Evolutionary conservation across 495 filamentous ascomycete genomes (phyloP), one percentile per base, ranked within the genome.

Genomic region (Penicillium bialowiezense): DNA sequence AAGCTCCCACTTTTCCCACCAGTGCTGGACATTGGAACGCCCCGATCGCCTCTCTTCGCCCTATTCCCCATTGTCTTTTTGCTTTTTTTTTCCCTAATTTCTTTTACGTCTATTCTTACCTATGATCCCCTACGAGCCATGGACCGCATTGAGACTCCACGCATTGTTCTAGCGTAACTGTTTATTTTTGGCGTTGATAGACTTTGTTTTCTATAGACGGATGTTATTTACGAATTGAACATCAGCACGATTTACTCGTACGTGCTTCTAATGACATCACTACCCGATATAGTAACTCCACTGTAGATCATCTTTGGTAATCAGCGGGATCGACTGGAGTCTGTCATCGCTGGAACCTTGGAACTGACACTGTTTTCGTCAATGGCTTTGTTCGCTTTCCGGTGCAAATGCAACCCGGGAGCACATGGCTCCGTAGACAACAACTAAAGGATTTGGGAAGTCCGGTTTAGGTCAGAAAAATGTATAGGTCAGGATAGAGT

Each of bases 161-260:
- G 20, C 29, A 45, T 35, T 1, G 3, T 8, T 26, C 8, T 26
- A 23, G 31, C 31, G 20, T 19, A 14, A 1, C 10, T 33, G 29
- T 18, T n/a, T 10, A 10, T 32, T 46, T 14, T 35, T 24, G 59
- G 62, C 50, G 60, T 65, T 64, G 44, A 58, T 64, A 56, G 58
- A 64, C 50, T 60, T 63, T 48, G 28, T 37, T 51, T 55, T 63
- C 58, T 43, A 45, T 29, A 13, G 41, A 44, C 32, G 31, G 39
- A 31, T 44, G 37, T 48, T 51, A 55, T 55, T 38, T 15, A 34
- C 21, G 45, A 48, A 32, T 40, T 12, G 20, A 20, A 53, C 26
- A 38, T 32, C 48, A 45, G 57, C 48, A 63, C 28, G 51, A 63
- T 26, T 48, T 19, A 58, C 37, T 51, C 54, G 56, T 48, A 32